phyloP scores from a whole-genome alignment of 192 early-diverging fungal genomes.

The Entomortierella chlamydospora region DNA sequence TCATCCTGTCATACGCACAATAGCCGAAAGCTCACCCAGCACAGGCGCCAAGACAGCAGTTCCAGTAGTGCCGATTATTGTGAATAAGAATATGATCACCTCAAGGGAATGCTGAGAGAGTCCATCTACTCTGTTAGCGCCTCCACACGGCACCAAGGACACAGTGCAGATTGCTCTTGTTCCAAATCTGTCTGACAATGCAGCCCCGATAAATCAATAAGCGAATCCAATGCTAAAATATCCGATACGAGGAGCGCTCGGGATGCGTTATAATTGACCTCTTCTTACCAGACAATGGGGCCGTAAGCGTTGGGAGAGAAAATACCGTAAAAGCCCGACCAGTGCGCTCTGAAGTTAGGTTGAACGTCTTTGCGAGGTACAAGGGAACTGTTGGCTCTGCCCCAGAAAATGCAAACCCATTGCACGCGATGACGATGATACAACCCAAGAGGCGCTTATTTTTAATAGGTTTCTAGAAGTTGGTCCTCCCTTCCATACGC shows the following conservation, averaged over 20 bases:
- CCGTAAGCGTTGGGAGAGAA: slow-evolving; percentile 74
- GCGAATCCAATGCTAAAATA: too few relatives aligned
- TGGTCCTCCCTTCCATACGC: slow-evolving; percentile 20
- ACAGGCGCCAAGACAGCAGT: slow-evolving; percentile 43
- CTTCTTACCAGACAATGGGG: slow-evolving; percentile 65
- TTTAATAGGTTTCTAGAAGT: slow-evolving; percentile 34
- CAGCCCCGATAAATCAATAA: neutral
- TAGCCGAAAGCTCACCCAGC: slow-evolving; percentile 58
- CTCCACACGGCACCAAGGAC: slow-evolving; percentile 20
- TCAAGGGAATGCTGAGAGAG: slow-evolving; percentile 16
- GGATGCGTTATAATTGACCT: slow-evolving; percentile 24
- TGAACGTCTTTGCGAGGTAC: slow-evolving; percentile 56
- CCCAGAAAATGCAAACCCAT: slow-evolving; percentile 40
- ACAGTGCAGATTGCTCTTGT: slow-evolving; percentile 25
- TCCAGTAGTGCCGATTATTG: slow-evolving; percentile 27
- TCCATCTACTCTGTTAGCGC: neutral
- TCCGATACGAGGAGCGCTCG: too few relatives aligned
- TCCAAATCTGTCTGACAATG: slow-evolving; percentile 42
- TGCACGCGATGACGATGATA: slow-evolving; percentile 45
- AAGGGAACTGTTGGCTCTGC: slow-evolving; percentile 69
- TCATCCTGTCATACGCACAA: slow-evolving; percentile 69
- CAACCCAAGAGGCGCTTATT: slow-evolving; percentile 39
- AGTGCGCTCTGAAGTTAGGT: slow-evolving; percentile 56
- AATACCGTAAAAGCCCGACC: slow-evolving; percentile 78
- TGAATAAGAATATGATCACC: slow-evolving; percentile 39